phyloP scores from a whole-genome alignment of 2,329 filamentous ascomycete genomes.

The Escovopsis sp. region DNA sequence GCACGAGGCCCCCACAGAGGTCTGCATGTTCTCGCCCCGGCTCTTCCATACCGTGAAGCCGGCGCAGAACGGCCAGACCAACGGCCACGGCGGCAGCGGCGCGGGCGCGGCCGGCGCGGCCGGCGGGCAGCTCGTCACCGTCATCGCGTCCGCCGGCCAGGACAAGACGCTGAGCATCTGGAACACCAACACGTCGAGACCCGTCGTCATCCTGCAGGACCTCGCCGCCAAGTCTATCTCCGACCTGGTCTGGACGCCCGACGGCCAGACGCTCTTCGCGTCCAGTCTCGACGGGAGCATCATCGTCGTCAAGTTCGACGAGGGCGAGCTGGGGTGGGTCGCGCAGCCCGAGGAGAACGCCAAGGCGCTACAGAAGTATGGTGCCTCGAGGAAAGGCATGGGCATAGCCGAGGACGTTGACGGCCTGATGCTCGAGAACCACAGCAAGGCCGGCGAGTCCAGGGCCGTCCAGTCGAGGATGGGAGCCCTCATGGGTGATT shows the following conservation, averaged over 20 bases:
- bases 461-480: slow-evolving; percentile 86
- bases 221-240: slow-evolving; percentile 83
- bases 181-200: slow-evolving; percentile 91
- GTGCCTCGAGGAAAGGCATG: slow-evolving; percentile 71
- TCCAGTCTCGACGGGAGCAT: slow-evolving; percentile 85
- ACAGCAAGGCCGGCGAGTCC: slow-evolving; percentile 81
- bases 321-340: slow-evolving; percentile 80
- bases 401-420: slow-evolving; percentile 87
- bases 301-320: slow-evolving; percentile 65
- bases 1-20: slow-evolving; percentile 91
- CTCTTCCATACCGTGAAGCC: slow-evolving; percentile 67
- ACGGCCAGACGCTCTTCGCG: slow-evolving; percentile 74
- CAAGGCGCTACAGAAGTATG: slow-evolving; percentile 83
- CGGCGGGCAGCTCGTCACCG: slow-evolving; percentile 62
- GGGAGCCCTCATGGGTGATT: slow-evolving; percentile 95
- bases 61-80: slow-evolving; percentile 32
- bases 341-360: slow-evolving; percentile 80
- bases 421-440: slow-evolving; percentile 72
- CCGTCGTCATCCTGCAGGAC: slow-evolving; percentile 81
- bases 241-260: slow-evolving; percentile 85
- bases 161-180: slow-evolving; percentile 94
- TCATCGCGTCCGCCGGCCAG: slow-evolving; percentile 91
- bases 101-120: slow-evolving; percentile 57
- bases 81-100: slow-evolving; percentile 17
- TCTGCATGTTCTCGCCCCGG: slow-evolving; percentile 90